phyloP scores from a whole-genome alignment of 352 stramenopile species.

The Plasmopara muralis region DNA sequence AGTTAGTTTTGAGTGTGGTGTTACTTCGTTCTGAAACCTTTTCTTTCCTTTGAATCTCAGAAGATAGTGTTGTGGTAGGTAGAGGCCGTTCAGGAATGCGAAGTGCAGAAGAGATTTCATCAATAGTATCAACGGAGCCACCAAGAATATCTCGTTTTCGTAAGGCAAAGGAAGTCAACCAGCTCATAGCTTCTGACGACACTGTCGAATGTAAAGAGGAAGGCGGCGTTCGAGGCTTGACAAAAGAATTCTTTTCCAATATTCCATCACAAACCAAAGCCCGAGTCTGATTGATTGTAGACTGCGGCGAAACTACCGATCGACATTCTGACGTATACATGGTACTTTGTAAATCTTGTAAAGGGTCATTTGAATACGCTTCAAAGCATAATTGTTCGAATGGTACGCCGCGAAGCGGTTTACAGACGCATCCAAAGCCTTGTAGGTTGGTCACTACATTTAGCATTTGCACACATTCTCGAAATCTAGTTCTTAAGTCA shows the following conservation, averaged over 20 bases:
- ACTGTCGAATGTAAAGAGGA: background rate
- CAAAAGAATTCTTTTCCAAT: slow-evolving; percentile 5
- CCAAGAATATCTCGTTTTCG: slow-evolving; percentile 62
- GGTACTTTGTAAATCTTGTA: slow-evolving; percentile 12
- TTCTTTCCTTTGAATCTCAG: background rate
- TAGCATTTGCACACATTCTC: slow-evolving; percentile 55
- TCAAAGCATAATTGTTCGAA: slow-evolving; percentile 53
- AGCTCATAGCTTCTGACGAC: slow-evolving; percentile 46
- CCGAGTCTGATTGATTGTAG: background rate
- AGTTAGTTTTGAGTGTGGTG: slow-evolving; percentile 2
- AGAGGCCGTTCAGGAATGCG: background rate
- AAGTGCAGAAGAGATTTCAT: slow-evolving; percentile 1
- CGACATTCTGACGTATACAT: slow-evolving; percentile 6
- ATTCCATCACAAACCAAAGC: background rate
- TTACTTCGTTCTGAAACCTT: background rate
- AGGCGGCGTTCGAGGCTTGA: background rate
- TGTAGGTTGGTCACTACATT: slow-evolving; percentile 59
- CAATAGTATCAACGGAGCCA: slow-evolving; percentile 22
- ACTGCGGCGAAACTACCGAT: slow-evolving; percentile 1
- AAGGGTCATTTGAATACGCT: slow-evolving; percentile 13
- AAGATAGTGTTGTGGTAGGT: background rate
- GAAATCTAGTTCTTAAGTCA: slow-evolving; percentile 54
- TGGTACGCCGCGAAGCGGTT: slow-evolving; percentile 34
- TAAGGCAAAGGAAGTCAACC: slow-evolving; percentile 57
- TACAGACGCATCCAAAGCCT: slow-evolving; percentile 49